phyloP scores from a whole-genome alignment of 768 basidiomycete genomes.

The Lactarius hatsudake region DNA sequence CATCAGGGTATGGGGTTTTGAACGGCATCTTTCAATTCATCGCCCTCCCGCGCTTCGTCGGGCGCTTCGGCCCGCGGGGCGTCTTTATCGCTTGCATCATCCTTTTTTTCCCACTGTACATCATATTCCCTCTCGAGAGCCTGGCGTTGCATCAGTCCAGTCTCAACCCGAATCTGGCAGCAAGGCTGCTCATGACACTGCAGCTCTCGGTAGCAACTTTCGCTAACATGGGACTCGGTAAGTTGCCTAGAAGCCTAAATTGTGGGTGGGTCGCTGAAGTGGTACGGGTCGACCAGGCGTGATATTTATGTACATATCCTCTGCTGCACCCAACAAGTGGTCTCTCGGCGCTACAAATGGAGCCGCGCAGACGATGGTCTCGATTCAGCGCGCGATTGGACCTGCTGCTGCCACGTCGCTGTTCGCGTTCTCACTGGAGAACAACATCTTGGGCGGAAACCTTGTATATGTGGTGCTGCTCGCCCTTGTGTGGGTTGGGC shows the following conservation, averaged over 20 bases:
- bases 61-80: too few species aligned
- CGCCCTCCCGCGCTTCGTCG: too few species aligned
- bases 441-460: slow-evolving; percentile 50
- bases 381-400: too few species aligned
- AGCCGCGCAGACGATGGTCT: slow-evolving; percentile 37
- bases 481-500: background rate
- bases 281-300: slow-evolving; percentile 44
- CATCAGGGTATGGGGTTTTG: too few species aligned
- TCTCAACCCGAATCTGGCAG: background rate
- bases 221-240: slow-evolving; percentile 17
- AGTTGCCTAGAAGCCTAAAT: background rate
- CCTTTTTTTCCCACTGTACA: too few species aligned
- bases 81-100: too few species aligned
- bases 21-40: too few species aligned
- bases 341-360: slow-evolving; percentile 72
- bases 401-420: too few species aligned
- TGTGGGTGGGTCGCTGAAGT: background rate
- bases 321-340: slow-evolving; percentile 59
- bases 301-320: slow-evolving; percentile 65
- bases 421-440: too few species aligned
- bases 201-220: slow-evolving; percentile 14
- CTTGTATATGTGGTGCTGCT: slow-evolving; percentile 12
- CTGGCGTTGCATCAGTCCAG: too few species aligned
- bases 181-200: slow-evolving; percentile 4
- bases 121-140: too few species aligned